Base-by-base conservation (phyloP, 2,329 filamentous ascomycete genomes). In the Bipolaris gigantea region DNA sequence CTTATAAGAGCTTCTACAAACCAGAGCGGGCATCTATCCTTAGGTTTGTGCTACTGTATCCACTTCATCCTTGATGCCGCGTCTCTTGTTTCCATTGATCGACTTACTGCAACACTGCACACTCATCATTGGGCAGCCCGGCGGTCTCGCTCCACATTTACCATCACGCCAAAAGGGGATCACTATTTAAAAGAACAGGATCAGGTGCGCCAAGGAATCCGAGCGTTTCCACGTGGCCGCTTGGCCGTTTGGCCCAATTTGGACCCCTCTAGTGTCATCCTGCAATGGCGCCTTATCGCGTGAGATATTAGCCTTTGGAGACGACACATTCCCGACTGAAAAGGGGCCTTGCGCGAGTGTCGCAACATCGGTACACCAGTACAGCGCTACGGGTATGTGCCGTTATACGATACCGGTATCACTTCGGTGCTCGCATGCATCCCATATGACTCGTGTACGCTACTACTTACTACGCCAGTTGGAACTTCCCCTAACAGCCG, bases 401-500 rank as follows among this genome's bases (percentile, higher is more conserved):
- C 33, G 25, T 25, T 25, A 21, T 39, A 39, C 34, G 34, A 44
- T 50, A 54, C 51, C 51, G 51, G 51, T 38, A 18, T 21, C 42
- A 54, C 21, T 49, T 49, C 51, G 51, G 46, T 44, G n/a, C 7
- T 21, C 19, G 27, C 46, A 27, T 19, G 35, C 33, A 44, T 30
- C 10, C 25, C 18, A 35, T 38, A 46, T 39, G 46, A 19, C 40
- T 53, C 41, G 51, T 47, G 40, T 34, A 16, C 50, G 36, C 43
- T n/a, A 21, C 36, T 35, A 34, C 30, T 27, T 6, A 38, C 18
- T 13, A 30, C 27, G 27, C 35, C 27, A 34, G 30, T 38, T 34
- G 18, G 25, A 46, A 36, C 48, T 50, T 50, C 39, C 46, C 40
- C 51, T 13, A 36, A 54, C 27, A 21, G 25, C 42, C 51, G 32